phyloP scores from a whole-genome alignment of 169 alveolate species.

The Plasmodium malariae region DNA sequence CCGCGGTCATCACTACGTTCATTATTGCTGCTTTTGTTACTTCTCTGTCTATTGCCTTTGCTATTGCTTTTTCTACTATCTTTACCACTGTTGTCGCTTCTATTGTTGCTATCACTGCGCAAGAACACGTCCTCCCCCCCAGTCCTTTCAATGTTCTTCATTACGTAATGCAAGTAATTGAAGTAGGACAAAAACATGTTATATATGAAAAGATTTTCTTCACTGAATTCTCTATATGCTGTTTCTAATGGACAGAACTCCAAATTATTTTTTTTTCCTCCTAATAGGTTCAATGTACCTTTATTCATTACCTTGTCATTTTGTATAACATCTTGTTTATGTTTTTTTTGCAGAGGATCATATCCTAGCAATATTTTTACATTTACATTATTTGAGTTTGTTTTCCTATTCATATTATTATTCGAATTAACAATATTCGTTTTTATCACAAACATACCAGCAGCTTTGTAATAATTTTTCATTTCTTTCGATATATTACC shows the following conservation, averaged over 20 bases:
- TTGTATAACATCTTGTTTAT: neutral
- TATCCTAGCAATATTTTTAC: conserved; percentile 41
- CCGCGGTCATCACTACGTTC: neutral
- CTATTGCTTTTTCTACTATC: neutral
- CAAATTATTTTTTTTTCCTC: conserved; percentile 18
- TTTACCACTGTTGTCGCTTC: neutral
- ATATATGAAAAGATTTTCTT: conserved; percentile 34
- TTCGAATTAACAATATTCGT: neutral
- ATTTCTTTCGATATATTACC: too few species aligned
- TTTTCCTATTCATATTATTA: conserved; percentile 14
- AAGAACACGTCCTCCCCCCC: too few species aligned
- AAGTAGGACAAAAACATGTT: conserved; percentile 44
- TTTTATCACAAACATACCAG: conserved; percentile 25
- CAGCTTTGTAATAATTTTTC: conserved; percentile 28
- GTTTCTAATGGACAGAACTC: conserved; percentile 36
- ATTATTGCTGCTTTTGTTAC: too few species aligned
- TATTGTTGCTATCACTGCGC: too few species aligned
- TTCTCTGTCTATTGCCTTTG: too few species aligned
- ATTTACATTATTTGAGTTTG: conserved; percentile 10
- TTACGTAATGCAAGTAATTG: conserved; percentile 30
- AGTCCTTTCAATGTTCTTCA: neutral
- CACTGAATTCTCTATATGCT: conserved; percentile 64
- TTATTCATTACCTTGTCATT: neutral
- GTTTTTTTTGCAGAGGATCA: conserved; percentile 35
- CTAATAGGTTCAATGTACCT: conserved; percentile 25